Base-by-base conservation (phyloP, 1,284 basidiomycete species). In the Psilocybe mexicana region DNA sequence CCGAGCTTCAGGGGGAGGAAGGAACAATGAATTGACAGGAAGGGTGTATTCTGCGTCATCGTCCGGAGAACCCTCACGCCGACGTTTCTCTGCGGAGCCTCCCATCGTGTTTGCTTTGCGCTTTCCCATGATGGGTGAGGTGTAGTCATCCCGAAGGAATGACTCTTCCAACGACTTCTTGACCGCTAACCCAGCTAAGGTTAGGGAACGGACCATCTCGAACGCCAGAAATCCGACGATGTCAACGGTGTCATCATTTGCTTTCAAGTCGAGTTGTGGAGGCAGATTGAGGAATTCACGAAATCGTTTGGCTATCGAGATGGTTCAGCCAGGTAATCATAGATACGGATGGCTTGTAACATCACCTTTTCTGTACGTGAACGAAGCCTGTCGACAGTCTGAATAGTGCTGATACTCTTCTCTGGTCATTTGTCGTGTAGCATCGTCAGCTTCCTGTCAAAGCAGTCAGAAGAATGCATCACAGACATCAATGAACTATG, bases 361-460 rank as follows among this genome's bases (percentile, higher is more conserved):
- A 8, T 26, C 35, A 92, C 94, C 88, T 85, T 97, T 97, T 50
- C 94, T 87, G 72, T 96, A 98, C 0, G 96, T 97, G 74, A 98
- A 99, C 8, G 93, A 94, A 0, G 96, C 96, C 73, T 98, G 95
- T 54, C 96, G 85, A 76, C 96, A 98, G 69, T 98, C 95, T 1
- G 95, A 95, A 71, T 98, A 99, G 70, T 97, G 94, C 61, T 96
- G 92, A 70, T 98, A 98, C 68, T 98, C 94, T 69, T 98, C 95
- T 62, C 93, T 82, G 0, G 94, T 97, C 96, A 98, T 98, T 73
- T 93, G 85, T 52, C 93, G 84, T 0, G 96, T 98, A 4, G 94
- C 92, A 66, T 97, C 93, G 71, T 98, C 96, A 3, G 94, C 94
- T 81, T 96, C 93, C 86, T 94, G 69, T 7, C 12, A 23, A 10